Percentiles rank a stretch among this genome's conserved stretches.
phyloP scores from a whole-genome alignment of 2,329 filamentous ascomycete genomes.

The Ophiosphaerella herpotricha region DNA sequence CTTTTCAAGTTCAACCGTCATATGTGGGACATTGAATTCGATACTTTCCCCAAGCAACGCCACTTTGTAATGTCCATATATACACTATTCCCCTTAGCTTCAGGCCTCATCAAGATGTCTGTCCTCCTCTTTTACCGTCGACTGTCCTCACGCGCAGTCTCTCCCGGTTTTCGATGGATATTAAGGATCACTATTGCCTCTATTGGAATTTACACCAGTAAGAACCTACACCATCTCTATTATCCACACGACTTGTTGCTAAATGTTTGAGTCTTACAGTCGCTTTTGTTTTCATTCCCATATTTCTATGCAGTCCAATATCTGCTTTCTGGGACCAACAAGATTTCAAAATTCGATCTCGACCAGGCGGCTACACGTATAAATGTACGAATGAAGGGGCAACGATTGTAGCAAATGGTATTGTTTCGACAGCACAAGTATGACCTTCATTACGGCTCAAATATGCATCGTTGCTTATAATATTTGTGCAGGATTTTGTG shows the following conservation, averaged over 20 bases:
- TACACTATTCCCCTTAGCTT: constrained; percentile 17
- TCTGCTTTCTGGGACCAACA: constrained; percentile 31
- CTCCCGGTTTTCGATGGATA: constrained; percentile 17
- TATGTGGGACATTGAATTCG: constrained; percentile 24
- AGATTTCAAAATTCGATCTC: constrained; percentile 10
- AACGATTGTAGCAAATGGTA: constrained; percentile 19
- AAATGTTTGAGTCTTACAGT: constrained; percentile 1
- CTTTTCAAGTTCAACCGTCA: constrained; percentile 25
- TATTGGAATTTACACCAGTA: constrained; percentile 17
- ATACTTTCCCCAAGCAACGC: constrained; percentile 14
- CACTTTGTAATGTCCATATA: constrained; percentile 28
- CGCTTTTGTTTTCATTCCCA: constrained; percentile 21
- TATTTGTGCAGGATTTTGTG: constrained; percentile 20
- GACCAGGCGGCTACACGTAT: constrained; percentile 16
- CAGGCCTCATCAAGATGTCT: constrained; percentile 33
- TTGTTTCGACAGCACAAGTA: constrained; percentile 17
- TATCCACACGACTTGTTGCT: constrained; percentile 7
- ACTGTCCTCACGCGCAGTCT: constrained; percentile 19
- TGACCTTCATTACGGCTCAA: not conserved
- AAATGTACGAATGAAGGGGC: constrained; percentile 29
- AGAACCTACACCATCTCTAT: not conserved
- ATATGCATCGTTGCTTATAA: not conserved
- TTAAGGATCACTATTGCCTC: constrained; percentile 17
- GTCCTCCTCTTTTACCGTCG: constrained; percentile 35
- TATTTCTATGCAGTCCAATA: constrained; percentile 26